Conservation (phyloP, 208 protist species). For the Acanthamoeba castellanii region DNA sequence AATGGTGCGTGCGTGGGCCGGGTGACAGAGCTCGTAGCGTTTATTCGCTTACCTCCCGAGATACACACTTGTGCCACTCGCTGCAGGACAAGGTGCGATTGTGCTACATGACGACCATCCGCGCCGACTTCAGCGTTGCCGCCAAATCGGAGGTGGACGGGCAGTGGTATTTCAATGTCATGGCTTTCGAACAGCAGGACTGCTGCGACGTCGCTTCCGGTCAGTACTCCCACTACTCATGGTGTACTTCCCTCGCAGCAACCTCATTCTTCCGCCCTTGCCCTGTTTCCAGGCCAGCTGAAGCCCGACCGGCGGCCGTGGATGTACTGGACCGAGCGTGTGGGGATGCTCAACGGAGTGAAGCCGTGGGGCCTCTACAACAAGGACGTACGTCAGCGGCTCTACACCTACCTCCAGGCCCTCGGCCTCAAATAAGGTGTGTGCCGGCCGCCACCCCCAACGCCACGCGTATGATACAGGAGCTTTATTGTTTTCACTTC, state of each 20-base stretch:
- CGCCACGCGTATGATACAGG: neutral
- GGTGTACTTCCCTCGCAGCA: neutral
- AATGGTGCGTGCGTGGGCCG: neutral
- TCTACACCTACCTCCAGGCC: constrained; percentile 1
- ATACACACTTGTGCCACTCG: neutral
- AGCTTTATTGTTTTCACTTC: neutral
- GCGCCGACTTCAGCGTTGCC: constrained; percentile 3
- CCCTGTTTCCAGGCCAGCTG: neutral
- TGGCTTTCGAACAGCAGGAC: constrained; percentile 48
- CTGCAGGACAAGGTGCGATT: constrained; percentile 9
- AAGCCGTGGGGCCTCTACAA: constrained; percentile 61
- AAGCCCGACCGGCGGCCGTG: constrained; percentile 35
- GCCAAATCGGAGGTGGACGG: constrained; percentile 37
- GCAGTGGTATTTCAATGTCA: constrained; percentile 38
- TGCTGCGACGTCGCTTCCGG: constrained; percentile 3
- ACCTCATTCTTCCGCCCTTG: no score
- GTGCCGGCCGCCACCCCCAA: no score
- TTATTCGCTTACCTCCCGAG: neutral
- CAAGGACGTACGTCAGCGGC: constrained; percentile 41
- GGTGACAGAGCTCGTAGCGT: neutral
- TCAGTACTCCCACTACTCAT: neutral
- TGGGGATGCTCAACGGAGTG: constrained; percentile 30
- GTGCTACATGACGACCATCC: constrained; percentile 58
- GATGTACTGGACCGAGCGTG: constrained; percentile 14
- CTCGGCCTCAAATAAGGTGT: neutral